Evolutionary conservation across 1,139 yeast species (phyloP), one percentile per base, ranked within the genome.

Genomic region (Ogataea hybrid): DNA sequence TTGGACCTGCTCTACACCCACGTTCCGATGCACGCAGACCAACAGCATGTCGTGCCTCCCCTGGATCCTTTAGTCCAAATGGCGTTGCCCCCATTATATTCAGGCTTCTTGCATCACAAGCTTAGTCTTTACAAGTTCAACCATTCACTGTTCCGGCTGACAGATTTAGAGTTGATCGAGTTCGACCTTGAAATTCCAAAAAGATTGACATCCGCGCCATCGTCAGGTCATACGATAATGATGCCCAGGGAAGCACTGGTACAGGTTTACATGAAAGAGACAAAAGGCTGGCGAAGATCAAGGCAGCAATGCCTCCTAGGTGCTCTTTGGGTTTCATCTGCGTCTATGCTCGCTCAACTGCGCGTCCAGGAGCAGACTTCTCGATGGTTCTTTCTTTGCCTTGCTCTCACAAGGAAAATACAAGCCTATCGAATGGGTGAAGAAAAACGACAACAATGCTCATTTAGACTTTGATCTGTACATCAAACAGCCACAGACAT

Each of bases 1-100:
- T 66, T 81, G 45, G 76, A 80, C 47, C 61, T 88, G 37, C 77
- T 92, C 14, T 84, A 84, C 46, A 85, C 97, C 0, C 98, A 92
- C 62, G 80, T 88, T 32, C 97, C 98, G 8, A 73, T 81, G 15
- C 78, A 80, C 42, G 79, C 79, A 39, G 83, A 78, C 45, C 82
- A 86, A 49, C 97, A 92, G 62, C 96, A 86, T 64, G 79, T 90
- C 12, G 75, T 79, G 25, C 97, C 97, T 9, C 87, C 95, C 4
- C 67, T 92, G 46, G 89, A 86, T 49, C 84, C 86, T 35, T 75
- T 79, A 49, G 79, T 84, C 30, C 92, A 94, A 14, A 73, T 88
- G 49, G 79, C 89, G 37, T 68, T 90, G 39, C 98, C 97, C 0
- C 73, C 95, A 34, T 79, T 85, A 12, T 87, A 88, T 57, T 92